phyloP scores from a whole-genome alignment of 1,284 basidiomycete genomes.

The Sanghuangporus baumii region DNA sequence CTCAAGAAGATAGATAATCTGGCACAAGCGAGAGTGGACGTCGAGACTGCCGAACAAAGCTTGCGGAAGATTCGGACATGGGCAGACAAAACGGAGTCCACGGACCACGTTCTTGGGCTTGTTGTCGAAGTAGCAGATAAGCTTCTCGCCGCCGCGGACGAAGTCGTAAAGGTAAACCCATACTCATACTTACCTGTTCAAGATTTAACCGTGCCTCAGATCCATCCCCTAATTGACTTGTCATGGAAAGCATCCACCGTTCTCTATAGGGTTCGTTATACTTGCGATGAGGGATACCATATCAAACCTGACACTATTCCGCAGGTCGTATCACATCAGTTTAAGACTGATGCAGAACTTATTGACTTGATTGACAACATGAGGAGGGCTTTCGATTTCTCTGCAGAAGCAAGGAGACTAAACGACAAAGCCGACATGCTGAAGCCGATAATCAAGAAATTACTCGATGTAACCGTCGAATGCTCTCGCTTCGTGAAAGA shows the following conservation, averaged over 20 bases:
- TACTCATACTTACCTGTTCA: not conserved
- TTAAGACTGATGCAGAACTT: not conserved
- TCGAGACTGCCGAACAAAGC: not conserved
- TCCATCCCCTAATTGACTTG: not conserved
- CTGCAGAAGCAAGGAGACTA: not conserved
- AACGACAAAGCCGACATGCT: not conserved
- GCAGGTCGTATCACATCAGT: not conserved
- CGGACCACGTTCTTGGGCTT: not conserved
- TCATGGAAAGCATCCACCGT: not conserved
- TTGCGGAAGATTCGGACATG: not conserved
- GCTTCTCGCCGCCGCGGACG: not conserved
- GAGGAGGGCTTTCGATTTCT: not conserved
- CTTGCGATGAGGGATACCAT: not conserved
- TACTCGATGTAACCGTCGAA: not conserved
- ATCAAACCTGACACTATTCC: too few species aligned
- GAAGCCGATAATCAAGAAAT: not conserved
- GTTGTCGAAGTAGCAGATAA: not conserved
- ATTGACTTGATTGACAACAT: not conserved
- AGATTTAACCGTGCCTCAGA: not conserved
- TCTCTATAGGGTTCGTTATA: not conserved
- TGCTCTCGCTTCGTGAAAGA: not conserved
- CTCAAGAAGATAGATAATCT: not conserved
- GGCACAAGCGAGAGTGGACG: not conserved
- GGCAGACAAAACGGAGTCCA: not conserved
- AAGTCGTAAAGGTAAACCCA: not conserved